Percentiles rank a stretch among this genome's conserved stretches.
Evolutionary conservation across 2,329 filamentous ascomycete species (phyloP).

Genomic region (Colletotrichum sp.): DNA sequence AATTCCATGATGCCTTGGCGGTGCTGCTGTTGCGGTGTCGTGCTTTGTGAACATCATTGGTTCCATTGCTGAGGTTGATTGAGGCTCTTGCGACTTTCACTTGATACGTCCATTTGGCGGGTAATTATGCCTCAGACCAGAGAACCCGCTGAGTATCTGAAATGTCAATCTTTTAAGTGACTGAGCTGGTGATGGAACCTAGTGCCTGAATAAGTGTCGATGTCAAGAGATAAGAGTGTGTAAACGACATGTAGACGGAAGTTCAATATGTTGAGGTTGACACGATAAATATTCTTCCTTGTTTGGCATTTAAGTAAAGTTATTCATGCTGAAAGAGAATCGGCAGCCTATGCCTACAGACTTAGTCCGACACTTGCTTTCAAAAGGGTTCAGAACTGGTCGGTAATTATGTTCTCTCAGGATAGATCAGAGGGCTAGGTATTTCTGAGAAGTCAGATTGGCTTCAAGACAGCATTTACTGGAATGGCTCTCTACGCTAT

Average conservation of each 20-base stretch:
- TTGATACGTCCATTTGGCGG: background rate
- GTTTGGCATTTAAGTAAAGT: background rate
- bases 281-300: too few relatives aligned
- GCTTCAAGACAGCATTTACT: background rate
- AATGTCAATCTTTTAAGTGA: background rate
- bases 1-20: background rate
- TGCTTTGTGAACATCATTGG: background rate
- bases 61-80: background rate
- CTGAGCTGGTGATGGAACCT: background rate
- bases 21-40: background rate
- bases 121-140: background rate
- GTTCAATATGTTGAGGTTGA: background rate
- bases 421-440: fast-evolving
- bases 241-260: background rate
- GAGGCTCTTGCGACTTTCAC: background rate
- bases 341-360: fast-evolving
- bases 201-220: fast-evolving
- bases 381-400: fast-evolving
- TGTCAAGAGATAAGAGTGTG: background rate
- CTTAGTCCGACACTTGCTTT: fast-evolving
- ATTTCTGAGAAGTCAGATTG: background rate
- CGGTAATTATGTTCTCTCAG: fast-evolving
- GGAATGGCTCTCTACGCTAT: background rate
- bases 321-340: fast-evolving
- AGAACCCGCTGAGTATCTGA: background rate